Percentiles rank a stretch among this genome's conserved stretches.
phyloP scores from a whole-genome alignment of 805 yeast species.

The Torulaspora indica region DNA sequence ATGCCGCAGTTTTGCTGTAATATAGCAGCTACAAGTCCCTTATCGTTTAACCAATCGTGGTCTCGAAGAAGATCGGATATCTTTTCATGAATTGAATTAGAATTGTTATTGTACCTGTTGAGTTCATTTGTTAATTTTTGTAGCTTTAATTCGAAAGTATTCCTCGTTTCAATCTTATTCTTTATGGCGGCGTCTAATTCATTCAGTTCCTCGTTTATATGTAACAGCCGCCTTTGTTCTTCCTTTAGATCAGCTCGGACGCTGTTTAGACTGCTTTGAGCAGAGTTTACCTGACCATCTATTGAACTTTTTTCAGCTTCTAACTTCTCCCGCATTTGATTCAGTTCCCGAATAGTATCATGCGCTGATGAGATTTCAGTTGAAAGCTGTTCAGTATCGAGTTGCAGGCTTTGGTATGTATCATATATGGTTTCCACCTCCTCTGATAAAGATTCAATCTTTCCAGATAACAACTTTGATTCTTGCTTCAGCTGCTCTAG shows the following conservation, averaged over 20 bases:
- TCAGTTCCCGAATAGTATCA: slow-evolving; percentile 40
- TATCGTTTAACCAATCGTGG: slow-evolving; percentile 71
- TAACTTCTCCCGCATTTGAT: slow-evolving; percentile 37
- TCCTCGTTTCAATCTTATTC: slow-evolving; percentile 39
- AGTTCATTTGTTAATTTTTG: slow-evolving; percentile 55
- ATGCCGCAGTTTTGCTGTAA: slow-evolving; percentile 59
- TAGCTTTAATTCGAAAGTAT: slow-evolving; percentile 46
- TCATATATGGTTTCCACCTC: slow-evolving; percentile 46
- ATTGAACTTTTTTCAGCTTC: slow-evolving; percentile 30
- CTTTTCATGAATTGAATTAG: slow-evolving; percentile 37
- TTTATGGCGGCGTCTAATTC: slow-evolving; percentile 50
- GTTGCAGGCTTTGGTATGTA: slow-evolving; percentile 55
- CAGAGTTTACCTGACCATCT: slow-evolving; percentile 24
- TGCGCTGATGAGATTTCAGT: slow-evolving; percentile 48
- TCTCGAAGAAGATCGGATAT: slow-evolving; percentile 47
- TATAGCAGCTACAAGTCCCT: slow-evolving; percentile 49
- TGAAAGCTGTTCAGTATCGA: slow-evolving; percentile 64
- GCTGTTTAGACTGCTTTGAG: slow-evolving; percentile 22
- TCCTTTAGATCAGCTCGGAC: slow-evolving; percentile 31
- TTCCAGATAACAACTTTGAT: slow-evolving; percentile 39
- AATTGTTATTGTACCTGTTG: slow-evolving; percentile 43
- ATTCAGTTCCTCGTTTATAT: slow-evolving; percentile 70
- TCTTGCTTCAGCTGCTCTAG: slow-evolving; percentile 59
- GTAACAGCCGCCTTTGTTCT: slow-evolving; percentile 54
- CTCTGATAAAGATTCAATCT: slow-evolving; percentile 38